A percentile compares a stretch with the other conserved stretches of the same genome.
These are phyloP conservation scores for Lactarius hatsudake DNA, from an alignment of 768 basidiomycete species.

Conservation along the genomic window DNA sequence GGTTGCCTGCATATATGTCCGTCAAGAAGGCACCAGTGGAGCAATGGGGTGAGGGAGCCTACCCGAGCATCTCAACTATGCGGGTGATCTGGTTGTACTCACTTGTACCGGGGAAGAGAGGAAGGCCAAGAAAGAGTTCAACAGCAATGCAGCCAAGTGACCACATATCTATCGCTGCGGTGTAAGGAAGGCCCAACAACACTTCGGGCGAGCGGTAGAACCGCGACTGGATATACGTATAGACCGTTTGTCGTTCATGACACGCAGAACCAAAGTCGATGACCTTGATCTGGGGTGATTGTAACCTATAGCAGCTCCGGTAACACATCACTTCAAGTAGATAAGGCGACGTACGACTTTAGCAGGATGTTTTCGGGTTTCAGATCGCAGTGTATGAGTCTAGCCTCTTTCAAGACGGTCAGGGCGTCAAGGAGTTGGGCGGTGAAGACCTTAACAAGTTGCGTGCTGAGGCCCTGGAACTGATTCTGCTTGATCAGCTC, in stretches of 20 bases:
- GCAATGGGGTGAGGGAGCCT: slow-evolving; percentile 34
- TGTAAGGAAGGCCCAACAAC: slow-evolving; percentile 90
- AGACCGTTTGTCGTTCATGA: slow-evolving; percentile 98
- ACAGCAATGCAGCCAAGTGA: slow-evolving; percentile 97
- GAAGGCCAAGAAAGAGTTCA: slow-evolving; percentile 93
- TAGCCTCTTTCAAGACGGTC: slow-evolving; percentile 89
- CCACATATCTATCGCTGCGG: slow-evolving; percentile 98
- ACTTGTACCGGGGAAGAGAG: slow-evolving; percentile 96
- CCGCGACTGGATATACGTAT: slow-evolving; percentile 98
- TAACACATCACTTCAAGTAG: slow-evolving; percentile 9
- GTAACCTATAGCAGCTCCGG: slow-evolving; percentile 54
- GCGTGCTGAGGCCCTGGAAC: slow-evolving; percentile 94
- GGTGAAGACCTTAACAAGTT: slow-evolving; percentile 98
- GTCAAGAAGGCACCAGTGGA: slow-evolving; percentile 15
- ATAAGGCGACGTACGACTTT: slow-evolving; percentile 66
- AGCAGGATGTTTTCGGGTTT: slow-evolving; percentile 98
- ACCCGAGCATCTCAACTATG: slow-evolving; percentile 99
- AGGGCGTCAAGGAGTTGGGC: slow-evolving; percentile 91
- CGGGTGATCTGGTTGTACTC: slow-evolving; percentile 98
- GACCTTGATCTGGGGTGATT: slow-evolving; percentile 97
- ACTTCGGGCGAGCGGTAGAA: slow-evolving; percentile 99
- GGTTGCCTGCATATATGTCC: slow-evolving; percentile 58
- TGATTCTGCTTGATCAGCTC: slow-evolving; percentile 99
- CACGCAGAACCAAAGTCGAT: slow-evolving; percentile 99
- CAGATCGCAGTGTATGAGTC: slow-evolving; percentile 96